Percentiles rank a stretch among this genome's conserved stretches.
Evolutionary conservation across 2,329 filamentous ascomycete genomes (phyloP).

Genomic region (Fonsecaea monophora): DNA sequence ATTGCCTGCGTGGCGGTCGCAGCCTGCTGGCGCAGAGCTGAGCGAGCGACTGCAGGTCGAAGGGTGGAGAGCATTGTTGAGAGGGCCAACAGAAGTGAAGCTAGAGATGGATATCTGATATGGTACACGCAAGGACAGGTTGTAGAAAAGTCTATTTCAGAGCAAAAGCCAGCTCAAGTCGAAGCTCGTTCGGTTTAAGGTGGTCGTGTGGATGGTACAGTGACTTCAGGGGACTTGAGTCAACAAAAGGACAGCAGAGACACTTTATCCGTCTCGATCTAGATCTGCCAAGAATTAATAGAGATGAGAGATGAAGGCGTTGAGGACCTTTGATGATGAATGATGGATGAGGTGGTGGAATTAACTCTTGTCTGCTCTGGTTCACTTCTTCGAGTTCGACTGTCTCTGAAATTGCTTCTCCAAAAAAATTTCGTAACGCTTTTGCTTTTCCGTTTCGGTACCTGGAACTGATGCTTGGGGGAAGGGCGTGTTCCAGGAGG

Average conservation of each 20-base stretch:
- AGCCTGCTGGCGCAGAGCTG: conserved; percentile 46
- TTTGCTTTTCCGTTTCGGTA: not conserved
- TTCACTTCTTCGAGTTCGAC: not conserved
- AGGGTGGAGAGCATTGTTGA: conserved; percentile 55
- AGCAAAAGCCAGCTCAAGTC: not conserved
- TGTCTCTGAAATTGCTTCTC: conserved; percentile 4
- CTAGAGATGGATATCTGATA: not conserved
- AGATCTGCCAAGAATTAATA: not conserved
- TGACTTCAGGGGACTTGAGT: not conserved
- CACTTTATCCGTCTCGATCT: not conserved
- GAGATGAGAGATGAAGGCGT: not conserved
- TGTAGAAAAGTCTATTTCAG: not conserved
- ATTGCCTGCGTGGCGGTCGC: conserved; percentile 41
- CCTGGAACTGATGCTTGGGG: not conserved
- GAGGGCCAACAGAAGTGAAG: not conserved
- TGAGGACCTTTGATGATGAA: not conserved
- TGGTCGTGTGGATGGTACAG: not conserved
- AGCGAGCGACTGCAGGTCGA: conserved; percentile 51
- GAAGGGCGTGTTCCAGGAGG: not conserved
- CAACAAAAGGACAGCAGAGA: not conserved
- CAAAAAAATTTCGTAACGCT: not conserved
- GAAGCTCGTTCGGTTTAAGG: not conserved
- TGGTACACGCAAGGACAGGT: not conserved
- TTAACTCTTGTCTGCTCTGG: not conserved
- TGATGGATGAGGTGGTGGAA: not conserved